A percentile compares a stretch with the other conserved stretches of the same genome.
Conservation (phyloP, 768 basidiomycete genomes). For the Neoboletus subvelutipes region DNA sequence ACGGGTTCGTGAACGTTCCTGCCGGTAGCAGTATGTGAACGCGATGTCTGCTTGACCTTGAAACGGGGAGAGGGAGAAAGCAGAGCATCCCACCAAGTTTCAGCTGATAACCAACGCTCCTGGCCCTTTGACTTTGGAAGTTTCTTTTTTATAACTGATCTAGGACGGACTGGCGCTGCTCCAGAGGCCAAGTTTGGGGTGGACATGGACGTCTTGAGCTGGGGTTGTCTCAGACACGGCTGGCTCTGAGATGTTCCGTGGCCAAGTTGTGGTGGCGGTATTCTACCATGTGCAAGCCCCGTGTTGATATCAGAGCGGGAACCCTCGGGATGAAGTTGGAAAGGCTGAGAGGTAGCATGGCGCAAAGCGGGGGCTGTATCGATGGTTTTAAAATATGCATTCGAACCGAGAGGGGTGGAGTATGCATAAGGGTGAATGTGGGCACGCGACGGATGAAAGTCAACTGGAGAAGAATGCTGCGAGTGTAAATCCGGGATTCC, state of each 20-base stretch:
- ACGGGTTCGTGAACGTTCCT: conserved; percentile 50
- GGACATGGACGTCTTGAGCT: conserved; percentile 57
- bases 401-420: conserved; percentile 27
- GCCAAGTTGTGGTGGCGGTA: conserved; percentile 9
- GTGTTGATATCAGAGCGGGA: not conserved
- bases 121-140: conserved; percentile 40
- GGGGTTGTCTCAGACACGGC: not conserved
- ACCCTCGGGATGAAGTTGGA: conserved; percentile 17
- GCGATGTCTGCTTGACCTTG: conserved; percentile 43
- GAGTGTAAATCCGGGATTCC: conserved; percentile 23
- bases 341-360: conserved; percentile 26
- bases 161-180: conserved; percentile 4
- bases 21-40: conserved; percentile 16
- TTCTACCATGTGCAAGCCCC: not conserved
- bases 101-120: conserved; percentile 69
- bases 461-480: conserved; percentile 13
- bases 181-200: conserved; percentile 58
- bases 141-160: conserved; percentile 20
- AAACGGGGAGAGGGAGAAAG: conserved; percentile 76
- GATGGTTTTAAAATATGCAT: not conserved
- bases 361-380: conserved; percentile 11
- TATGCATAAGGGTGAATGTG: conserved; percentile 53
- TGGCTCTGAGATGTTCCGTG: conserved; percentile 3
- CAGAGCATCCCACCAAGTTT: conserved; percentile 81
- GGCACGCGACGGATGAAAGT: conserved; percentile 22